Evolutionary conservation across 441 rosid genomes (phyloP).

Genomic region (Melastoma candidum): DNA sequence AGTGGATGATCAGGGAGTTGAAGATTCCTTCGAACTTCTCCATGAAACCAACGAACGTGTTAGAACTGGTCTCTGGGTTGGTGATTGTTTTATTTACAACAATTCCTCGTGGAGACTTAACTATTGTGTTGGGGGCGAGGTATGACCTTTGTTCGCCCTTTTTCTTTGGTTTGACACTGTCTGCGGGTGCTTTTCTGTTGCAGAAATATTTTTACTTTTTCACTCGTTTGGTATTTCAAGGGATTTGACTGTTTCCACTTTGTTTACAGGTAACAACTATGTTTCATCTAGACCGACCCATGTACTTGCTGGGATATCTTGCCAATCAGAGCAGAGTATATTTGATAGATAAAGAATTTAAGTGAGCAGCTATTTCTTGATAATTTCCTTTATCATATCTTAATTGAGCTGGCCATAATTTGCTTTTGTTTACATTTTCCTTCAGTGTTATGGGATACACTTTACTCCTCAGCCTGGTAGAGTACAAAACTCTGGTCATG

Average conservation of each 20-base stretch:
- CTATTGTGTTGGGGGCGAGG: constrained; percentile 99
- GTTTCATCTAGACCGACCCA: constrained; percentile 98
- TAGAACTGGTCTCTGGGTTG: constrained; percentile 97
- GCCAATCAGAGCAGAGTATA: constrained; percentile 94
- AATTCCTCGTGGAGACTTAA: constrained; percentile 98
- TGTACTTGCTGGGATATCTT: constrained; percentile 96
- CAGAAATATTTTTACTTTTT: constrained; percentile 4
- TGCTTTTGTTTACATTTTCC: constrained; percentile 4
- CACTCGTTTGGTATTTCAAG: no score
- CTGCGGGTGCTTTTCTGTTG: neutral
- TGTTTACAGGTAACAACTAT: constrained; percentile 78
- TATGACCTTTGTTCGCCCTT: constrained; percentile 18
- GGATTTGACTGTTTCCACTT: no score
- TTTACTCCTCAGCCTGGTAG: constrained; percentile 91
- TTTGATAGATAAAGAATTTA: constrained; percentile 95
- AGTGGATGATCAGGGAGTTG: constrained; percentile 95
- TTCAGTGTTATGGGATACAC: constrained; percentile 95
- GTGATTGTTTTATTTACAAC: constrained; percentile 96
- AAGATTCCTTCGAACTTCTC: constrained; percentile 97
- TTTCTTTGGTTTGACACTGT: neutral
- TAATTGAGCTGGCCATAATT: no score
- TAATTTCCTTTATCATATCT: no score
- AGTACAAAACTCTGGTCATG: constrained; percentile 99
- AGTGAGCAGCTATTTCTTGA: constrained; percentile 33
- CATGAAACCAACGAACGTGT: constrained; percentile 97